phyloP scores from a whole-genome alignment of 129 eudicot genomes.

The Calendula officinalis region DNA sequence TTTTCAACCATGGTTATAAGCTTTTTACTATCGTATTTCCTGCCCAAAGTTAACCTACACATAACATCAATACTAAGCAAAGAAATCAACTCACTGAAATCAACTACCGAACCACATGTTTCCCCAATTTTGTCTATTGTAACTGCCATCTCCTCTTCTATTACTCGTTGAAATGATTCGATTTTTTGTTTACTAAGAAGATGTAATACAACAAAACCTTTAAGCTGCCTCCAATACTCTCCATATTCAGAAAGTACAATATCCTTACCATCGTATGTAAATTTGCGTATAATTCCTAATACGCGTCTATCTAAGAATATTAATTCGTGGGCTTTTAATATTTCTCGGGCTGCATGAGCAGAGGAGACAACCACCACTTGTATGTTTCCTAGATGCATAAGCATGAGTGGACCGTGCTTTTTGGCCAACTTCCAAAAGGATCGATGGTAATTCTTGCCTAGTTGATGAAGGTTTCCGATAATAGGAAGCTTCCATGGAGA shows the following conservation, averaged over 20 bases:
- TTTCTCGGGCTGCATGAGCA: background rate
- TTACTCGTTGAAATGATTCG: background rate
- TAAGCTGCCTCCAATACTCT: background rate
- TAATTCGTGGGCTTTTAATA: background rate
- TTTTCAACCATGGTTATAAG: background rate
- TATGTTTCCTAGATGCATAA: background rate
- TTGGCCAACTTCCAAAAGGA: background rate
- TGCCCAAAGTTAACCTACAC: background rate
- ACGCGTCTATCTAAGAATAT: background rate
- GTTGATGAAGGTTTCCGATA: background rate
- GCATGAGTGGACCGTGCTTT: constrained; percentile 1
- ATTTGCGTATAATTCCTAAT: background rate
- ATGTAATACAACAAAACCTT: background rate
- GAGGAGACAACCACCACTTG: background rate
- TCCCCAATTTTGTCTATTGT: background rate
- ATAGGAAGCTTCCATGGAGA: background rate
- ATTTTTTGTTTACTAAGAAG: background rate
- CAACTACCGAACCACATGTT: constrained; percentile 2
- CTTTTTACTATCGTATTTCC: background rate
- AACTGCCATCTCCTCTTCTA: background rate
- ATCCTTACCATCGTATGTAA: background rate
- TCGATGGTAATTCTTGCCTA: background rate
- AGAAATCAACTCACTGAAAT: background rate
- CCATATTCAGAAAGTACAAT: background rate
- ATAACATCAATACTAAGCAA: background rate